Conservation (phyloP, 177 flowering plant genomes). For the Vitis hybrid region DNA sequence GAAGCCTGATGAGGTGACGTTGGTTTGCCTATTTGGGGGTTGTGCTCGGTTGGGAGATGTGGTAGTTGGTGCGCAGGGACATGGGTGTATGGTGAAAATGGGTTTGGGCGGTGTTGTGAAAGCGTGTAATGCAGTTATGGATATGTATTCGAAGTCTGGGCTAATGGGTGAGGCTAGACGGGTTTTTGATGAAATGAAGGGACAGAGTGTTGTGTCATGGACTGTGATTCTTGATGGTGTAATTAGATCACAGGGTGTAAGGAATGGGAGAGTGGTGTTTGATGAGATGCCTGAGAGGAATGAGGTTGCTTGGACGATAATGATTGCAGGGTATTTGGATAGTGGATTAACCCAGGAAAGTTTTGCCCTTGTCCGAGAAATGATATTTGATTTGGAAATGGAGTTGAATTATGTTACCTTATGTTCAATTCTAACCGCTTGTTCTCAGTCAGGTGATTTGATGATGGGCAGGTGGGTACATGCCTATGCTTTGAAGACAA, state of each 20-base stretch:
- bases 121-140: slow-evolving; percentile 57
- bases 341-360: slow-evolving; percentile 44
- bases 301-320: slow-evolving; percentile 67
- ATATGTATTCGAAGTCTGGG: slow-evolving; percentile 70
- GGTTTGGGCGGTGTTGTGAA: slow-evolving; percentile 40
- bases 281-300: slow-evolving; percentile 69
- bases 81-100: slow-evolving; percentile 39
- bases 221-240: slow-evolving; percentile 52
- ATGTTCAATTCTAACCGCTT: slow-evolving; percentile 59
- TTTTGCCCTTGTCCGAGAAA: slow-evolving; percentile 31
- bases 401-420: slow-evolving; percentile 47
- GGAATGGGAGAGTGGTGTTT: slow-evolving; percentile 42
- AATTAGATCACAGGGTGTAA: slow-evolving; percentile 49
- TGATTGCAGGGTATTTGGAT: slow-evolving; percentile 52
- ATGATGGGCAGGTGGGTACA: slow-evolving; percentile 68
- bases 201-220: slow-evolving; percentile 63
- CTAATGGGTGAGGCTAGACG: slow-evolving; percentile 39
- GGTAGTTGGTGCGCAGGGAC: slow-evolving; percentile 42
- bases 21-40: slow-evolving; percentile 45
- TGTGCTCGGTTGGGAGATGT: slow-evolving; percentile 42
- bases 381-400: slow-evolving; percentile 29
- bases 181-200: slow-evolving; percentile 47
- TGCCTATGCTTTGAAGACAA: slow-evolving; percentile 45
- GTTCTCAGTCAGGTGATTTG: slow-evolving; percentile 56
- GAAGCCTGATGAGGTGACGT: slow-evolving; percentile 50